Base-by-base conservation (phyloP, 768 basidiomycete genomes). In the Gymnopilus junonius region DNA sequence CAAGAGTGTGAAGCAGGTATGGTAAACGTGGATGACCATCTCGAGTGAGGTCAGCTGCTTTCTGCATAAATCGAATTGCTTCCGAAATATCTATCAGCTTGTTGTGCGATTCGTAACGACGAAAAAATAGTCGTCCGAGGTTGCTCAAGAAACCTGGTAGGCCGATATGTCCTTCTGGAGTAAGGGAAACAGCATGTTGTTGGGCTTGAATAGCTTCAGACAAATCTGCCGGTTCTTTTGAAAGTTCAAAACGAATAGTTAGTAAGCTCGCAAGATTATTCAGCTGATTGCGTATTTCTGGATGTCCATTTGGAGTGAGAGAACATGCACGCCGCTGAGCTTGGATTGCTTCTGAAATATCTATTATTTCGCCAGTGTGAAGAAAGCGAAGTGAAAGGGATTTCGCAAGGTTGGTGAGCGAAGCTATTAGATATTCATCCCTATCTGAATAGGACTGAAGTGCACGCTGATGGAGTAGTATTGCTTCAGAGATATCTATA, bases 181-280 rank as follows among this genome's bases (percentile, higher is more conserved):
- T 31, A n/a, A 67, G 57, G 12, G 46, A 43, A 7, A 68, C 53
- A 40, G 68, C 63, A 43, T 63, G 29, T 39, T 63, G 55, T 10
- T 65, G 59, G 6, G 40, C 14, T 21, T 42, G 7, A 17, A 70
- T 57, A 1, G 65, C 62, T 45, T 62, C 50, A 32, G 50, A 50
- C 40, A 68, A 29, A 45, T 70, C 63, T 21, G 37, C 25, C 23
- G 37, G 4, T 43, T 66, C 56, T 10, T 42, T 15, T 7, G 8
- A 56, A 1, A 29, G 11, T 20, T 64, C 63, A 69, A 62, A 66
- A 32, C 48, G 48, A 51, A 17, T 17, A 58, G 56, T 29, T 3
- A 58, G 67, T 10, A 68, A 65, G 35, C 63, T 40, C 11, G 15
- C 48, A 20, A 80, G 66, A 39, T 67, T 69, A 34, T 37, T 65